These are phyloP conservation scores for Cadophora gregata DNA, from an alignment of 2,329 filamentous ascomycete species.

Conservation along the genomic window DNA sequence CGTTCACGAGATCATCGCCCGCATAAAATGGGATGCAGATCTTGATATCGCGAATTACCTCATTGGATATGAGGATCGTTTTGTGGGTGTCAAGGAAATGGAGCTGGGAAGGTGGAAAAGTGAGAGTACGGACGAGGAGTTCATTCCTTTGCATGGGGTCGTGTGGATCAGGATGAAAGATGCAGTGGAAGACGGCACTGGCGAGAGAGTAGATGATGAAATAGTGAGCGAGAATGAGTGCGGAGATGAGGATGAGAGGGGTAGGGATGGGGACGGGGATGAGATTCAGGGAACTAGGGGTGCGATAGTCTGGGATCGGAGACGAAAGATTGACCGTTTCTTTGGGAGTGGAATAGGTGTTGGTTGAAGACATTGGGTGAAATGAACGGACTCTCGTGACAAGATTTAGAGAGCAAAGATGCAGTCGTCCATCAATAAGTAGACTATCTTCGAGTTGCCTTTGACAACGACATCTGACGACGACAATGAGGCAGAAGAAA, in stretches of 20 bases:
- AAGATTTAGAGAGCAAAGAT: too few species aligned
- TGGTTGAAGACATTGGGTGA: not conserved
- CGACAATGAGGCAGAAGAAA: too few species aligned
- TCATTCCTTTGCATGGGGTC: conserved; percentile 69
- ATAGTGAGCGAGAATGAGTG: not conserved
- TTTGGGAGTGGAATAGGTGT: conserved; percentile 13
- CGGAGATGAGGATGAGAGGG: not conserved
- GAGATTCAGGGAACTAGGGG: not conserved
- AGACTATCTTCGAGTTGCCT: too few species aligned
- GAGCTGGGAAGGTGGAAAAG: conserved; percentile 62
- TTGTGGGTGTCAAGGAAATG: conserved; percentile 60
- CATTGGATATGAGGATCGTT: conserved; percentile 67
- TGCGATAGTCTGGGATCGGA: conserved; percentile 14
- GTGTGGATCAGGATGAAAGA: conserved; percentile 62
- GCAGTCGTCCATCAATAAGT: too few species aligned
- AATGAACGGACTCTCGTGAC: too few species aligned
- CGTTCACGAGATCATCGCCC: conserved; percentile 62
- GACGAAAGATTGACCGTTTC: conserved; percentile 11
- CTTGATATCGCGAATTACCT: conserved; percentile 59
- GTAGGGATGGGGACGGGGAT: not conserved
- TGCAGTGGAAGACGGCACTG: conserved; percentile 52
- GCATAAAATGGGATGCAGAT: conserved; percentile 63
- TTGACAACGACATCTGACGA: too few species aligned
- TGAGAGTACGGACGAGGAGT: conserved; percentile 69
- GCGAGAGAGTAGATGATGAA: conserved; percentile 41